Percentiles rank a stretch among this genome's conserved stretches.
These are phyloP conservation scores for Trichoderma breve DNA, from an alignment of 2,329 filamentous ascomycete species.

Conservation along the genomic window DNA sequence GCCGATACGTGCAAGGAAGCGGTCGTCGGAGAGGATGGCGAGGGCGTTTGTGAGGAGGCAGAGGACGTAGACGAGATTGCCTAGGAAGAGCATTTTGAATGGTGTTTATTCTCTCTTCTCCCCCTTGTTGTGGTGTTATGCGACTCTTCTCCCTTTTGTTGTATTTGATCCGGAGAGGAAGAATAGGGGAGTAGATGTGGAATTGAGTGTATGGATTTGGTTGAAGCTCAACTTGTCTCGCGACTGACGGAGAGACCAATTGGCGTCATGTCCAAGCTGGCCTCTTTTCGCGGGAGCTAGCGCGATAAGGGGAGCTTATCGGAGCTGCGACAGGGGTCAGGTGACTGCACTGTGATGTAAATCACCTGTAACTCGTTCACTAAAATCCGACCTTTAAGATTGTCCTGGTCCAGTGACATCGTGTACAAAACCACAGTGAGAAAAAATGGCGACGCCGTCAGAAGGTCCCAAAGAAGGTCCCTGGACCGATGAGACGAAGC, in stretches of 20 bases:
- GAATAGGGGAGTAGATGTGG: background rate
- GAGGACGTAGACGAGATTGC: slow-evolving; percentile 72
- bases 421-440: background rate
- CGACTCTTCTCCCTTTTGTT: background rate
- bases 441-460: slow-evolving; percentile 25
- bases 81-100: slow-evolving; percentile 63
- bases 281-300: slow-evolving; percentile 15
- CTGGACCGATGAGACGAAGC: slow-evolving; percentile 59
- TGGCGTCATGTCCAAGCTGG: slow-evolving; percentile 16
- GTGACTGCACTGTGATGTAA: slow-evolving; percentile 1
- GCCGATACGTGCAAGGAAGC: slow-evolving; percentile 83
- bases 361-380: background rate
- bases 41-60: slow-evolving; percentile 92
- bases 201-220: background rate
- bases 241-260: background rate
- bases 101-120: background rate
- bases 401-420: background rate
- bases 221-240: slow-evolving; percentile 2
- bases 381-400: slow-evolving; percentile 19
- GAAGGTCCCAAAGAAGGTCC: slow-evolving; percentile 36
- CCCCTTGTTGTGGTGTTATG: background rate
- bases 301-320: slow-evolving; percentile 20
- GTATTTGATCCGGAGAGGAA: background rate
- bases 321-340: slow-evolving; percentile 3
- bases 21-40: slow-evolving; percentile 90